A percentile compares a stretch with the other conserved stretches of the same genome.
Evolutionary conservation across 2,329 filamentous ascomycete species (phyloP).

Genomic region (Cordyceps pruinosa): DNA sequence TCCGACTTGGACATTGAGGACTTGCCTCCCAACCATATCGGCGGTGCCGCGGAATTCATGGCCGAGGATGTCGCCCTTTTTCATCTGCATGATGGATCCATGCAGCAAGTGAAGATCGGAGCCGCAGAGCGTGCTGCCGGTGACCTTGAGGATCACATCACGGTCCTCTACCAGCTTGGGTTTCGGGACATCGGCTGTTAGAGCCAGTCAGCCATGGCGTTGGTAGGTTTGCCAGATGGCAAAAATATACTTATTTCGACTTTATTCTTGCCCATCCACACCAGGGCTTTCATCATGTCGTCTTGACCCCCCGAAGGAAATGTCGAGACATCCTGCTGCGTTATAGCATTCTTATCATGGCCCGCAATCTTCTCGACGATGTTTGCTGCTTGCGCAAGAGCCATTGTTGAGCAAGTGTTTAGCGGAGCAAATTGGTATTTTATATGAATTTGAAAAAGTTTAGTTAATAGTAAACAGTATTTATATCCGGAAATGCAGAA

Average conservation of each 20-base stretch:
- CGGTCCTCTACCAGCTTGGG: conserved; percentile 65
- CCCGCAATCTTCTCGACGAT: conserved; percentile 60
- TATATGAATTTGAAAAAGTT: too few species aligned
- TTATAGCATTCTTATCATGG: conserved; percentile 58
- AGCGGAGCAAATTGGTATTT: too few species aligned
- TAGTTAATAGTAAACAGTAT: too few species aligned
- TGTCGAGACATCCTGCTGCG: conserved; percentile 56
- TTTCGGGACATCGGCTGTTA: conserved; percentile 58
- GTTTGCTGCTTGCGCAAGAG: conserved; percentile 60
- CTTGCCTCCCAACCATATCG: conserved; percentile 46
- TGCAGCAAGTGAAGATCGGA: conserved; percentile 54
- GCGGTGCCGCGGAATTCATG: conserved; percentile 54
- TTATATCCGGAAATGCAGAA: too few species aligned
- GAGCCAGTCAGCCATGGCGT: background rate
- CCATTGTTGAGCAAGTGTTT: too few species aligned
- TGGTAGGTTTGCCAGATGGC: background rate
- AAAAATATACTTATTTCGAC: conserved; percentile 53
- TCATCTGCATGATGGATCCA: conserved; percentile 49
- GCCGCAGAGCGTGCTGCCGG: conserved; percentile 51
- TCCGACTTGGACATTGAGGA: conserved; percentile 49
- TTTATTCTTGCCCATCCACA: conserved; percentile 75
- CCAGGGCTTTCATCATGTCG: conserved; percentile 70
- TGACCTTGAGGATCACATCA: conserved; percentile 78
- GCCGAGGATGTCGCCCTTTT: conserved; percentile 61
- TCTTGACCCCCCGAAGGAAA: conserved; percentile 49